Evolutionary conservation across 164 flowering plant genomes (phyloP), one percentile per base, ranked within the genome.

Genomic region (Chimonanthus salicifolius): DNA sequence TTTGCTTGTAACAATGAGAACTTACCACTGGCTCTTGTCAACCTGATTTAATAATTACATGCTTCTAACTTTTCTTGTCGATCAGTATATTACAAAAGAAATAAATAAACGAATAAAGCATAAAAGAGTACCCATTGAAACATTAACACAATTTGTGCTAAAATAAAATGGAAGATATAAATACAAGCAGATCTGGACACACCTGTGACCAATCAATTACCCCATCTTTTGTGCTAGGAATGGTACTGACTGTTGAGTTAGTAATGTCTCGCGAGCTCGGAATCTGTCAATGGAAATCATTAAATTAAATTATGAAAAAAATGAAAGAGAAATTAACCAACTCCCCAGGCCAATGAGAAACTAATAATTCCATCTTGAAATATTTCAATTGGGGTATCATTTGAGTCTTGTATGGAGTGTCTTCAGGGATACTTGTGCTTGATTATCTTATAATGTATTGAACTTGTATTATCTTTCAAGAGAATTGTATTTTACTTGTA

Each of bases 161-260:
- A 50, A 60, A 66, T 47, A 58, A 18, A 21, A 68, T 18, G 7
- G 10, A 6, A 3, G 49, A 48, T 62, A 62, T 33, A 62, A 62
- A 18, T 49, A 11, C 0, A 68, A 43, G 9, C 11, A 15, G 58
- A 70, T 11, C 21, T 49, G 33, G 43, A 80, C 83, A 78, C 78
- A 91, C 98, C 80, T 91, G 88, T 54, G 98, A 90, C 98, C 99
- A 95, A 77, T 95, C 98, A 79, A 95, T 82, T 67, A 73, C 81
- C 71, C 98, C 94, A 79, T 85, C 84, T 74, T 87, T 76, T 10
- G 89, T 89, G 70, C 77, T 86, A 48, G 99, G 98, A 79, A 93
- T 88, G 49, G 84, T 78, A 76, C 74, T 78, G 58, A 81, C 82
- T 63, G 83, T 75, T 74, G 99, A 88, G 65, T 82, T 74, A 47